phyloP scores from a whole-genome alignment of 225 moss, liverwort and hornwort genomes.

The Bryoerythrophyllum caledonicum region DNA sequence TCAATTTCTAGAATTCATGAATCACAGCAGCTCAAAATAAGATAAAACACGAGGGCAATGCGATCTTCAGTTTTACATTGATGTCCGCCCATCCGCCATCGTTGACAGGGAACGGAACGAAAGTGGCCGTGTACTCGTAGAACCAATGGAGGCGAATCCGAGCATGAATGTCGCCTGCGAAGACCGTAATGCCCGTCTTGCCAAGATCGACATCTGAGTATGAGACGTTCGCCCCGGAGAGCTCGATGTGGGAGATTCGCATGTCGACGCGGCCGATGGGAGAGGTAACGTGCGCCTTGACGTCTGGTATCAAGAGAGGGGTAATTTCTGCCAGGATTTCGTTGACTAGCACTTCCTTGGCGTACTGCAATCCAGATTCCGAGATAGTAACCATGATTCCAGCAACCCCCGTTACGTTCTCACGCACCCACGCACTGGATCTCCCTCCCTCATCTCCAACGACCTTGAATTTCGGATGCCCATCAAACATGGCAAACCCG shows the following conservation, averaged over 20 bases:
- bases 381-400: constrained; percentile 78
- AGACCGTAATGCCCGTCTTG: constrained; percentile 59
- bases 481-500: neutral
- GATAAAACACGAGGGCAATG: neutral
- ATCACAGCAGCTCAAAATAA: neutral
- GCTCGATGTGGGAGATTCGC: constrained; percentile 47
- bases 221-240: constrained; percentile 53
- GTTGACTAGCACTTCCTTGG: constrained; percentile 75
- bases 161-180: constrained; percentile 51
- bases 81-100: constrained; percentile 77
- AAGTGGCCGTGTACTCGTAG: constrained; percentile 65
- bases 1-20: no score
- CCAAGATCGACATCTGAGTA: constrained; percentile 59
- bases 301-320: constrained; percentile 59
- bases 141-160: constrained; percentile 61
- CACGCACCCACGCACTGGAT: neutral
- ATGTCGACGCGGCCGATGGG: constrained; percentile 68
- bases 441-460: neutral
- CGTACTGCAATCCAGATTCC: constrained; percentile 69
- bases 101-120: constrained; percentile 59
- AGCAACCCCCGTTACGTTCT: constrained; percentile 27
- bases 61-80: constrained; percentile 32
- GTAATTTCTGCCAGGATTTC: constrained; percentile 61
- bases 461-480: neutral
- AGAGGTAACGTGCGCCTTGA: constrained; percentile 43